Conservation (phyloP, 176 grass and related monocot species). For the Saccharum spontaneum region DNA sequence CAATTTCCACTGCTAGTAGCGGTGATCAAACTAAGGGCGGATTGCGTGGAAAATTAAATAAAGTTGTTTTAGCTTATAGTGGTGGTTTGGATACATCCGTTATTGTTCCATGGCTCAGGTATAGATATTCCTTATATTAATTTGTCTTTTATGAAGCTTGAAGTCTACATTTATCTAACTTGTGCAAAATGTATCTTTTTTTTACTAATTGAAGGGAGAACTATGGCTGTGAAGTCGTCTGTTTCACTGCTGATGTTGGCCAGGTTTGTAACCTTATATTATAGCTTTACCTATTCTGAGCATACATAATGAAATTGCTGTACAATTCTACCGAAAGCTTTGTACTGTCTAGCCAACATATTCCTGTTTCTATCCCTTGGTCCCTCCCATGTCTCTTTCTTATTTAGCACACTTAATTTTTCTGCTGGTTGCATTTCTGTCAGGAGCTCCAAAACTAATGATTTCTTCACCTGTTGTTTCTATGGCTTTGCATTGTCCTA, state of each 20-base stretch:
- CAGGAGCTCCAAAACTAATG: not conserved
- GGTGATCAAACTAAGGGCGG: slow-evolving; percentile 40
- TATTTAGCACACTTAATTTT: not conserved
- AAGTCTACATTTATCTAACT: not conserved
- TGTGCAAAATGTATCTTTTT: not conserved
- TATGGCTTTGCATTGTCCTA: not conserved
- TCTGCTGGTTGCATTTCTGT: not conserved
- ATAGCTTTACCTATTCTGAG: not conserved
- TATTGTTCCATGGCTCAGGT: slow-evolving; percentile 97
- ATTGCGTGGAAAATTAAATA: slow-evolving; percentile 77
- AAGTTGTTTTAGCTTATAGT: slow-evolving; percentile 98
- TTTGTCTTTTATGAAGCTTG: not conserved
- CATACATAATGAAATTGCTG: not conserved
- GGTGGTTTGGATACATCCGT: slow-evolving; percentile 98
- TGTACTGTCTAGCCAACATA: not conserved
- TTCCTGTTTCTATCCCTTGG: not conserved
- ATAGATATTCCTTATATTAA: slow-evolving; percentile 2
- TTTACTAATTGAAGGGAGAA: slow-evolving; percentile 67
- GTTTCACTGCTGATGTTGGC: slow-evolving; percentile 97
- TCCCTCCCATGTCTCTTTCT: not conserved
- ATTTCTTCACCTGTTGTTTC: not conserved
- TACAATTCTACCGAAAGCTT: not conserved
- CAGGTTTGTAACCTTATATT: slow-evolving; percentile 54
- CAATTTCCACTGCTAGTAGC: slow-evolving; percentile 19
- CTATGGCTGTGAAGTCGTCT: slow-evolving; percentile 98